Percentiles rank a stretch among this genome's conserved stretches.
Conservation (phyloP, 2,329 filamentous ascomycete species). For the Grosmannia huntii region DNA sequence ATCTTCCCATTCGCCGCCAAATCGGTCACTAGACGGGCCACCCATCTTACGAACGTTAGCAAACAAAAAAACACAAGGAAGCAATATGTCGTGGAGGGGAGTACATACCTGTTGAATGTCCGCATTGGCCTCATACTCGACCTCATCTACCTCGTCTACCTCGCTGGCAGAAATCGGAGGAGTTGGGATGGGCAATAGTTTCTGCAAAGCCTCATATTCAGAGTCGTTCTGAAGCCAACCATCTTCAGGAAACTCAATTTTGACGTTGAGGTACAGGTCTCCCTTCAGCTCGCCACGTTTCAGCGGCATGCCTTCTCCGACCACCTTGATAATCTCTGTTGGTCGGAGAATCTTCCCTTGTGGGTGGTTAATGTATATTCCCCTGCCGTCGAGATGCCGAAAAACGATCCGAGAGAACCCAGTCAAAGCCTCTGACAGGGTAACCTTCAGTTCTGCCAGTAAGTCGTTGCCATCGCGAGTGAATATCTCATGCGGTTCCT, state of each 20-base stretch:
- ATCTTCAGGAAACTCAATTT: constrained; percentile 79
- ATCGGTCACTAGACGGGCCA: constrained; percentile 54
- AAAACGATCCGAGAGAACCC: constrained; percentile 86
- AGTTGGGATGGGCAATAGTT: constrained; percentile 57
- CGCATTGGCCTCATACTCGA: constrained; percentile 65
- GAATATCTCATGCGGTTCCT: constrained; percentile 72
- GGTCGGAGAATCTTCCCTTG: constrained; percentile 74
- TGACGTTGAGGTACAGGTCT: constrained; percentile 75
- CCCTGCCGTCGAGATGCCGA: constrained; percentile 85
- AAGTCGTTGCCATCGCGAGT: constrained; percentile 74
- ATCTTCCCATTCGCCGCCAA: constrained; percentile 55
- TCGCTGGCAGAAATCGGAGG: constrained; percentile 63
- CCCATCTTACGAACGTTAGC: constrained; percentile 44
- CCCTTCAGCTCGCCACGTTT: constrained; percentile 77
- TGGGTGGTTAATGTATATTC: constrained; percentile 68
- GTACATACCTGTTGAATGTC: constrained; percentile 62
- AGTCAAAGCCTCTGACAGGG: constrained; percentile 68
- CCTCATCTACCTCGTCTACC: constrained; percentile 90
- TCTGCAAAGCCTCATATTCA: constrained; percentile 55
- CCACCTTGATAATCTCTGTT: constrained; percentile 71
- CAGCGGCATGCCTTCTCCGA: constrained; percentile 86
- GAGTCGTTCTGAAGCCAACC: constrained; percentile 68
- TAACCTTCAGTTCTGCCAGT: constrained; percentile 67
- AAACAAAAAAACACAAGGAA: neutral
- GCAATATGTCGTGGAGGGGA: too few relatives aligned